These are phyloP conservation scores for Kewa caespitosa DNA, from an alignment of 179 eudicot genomes.

Conservation along the genomic window DNA sequence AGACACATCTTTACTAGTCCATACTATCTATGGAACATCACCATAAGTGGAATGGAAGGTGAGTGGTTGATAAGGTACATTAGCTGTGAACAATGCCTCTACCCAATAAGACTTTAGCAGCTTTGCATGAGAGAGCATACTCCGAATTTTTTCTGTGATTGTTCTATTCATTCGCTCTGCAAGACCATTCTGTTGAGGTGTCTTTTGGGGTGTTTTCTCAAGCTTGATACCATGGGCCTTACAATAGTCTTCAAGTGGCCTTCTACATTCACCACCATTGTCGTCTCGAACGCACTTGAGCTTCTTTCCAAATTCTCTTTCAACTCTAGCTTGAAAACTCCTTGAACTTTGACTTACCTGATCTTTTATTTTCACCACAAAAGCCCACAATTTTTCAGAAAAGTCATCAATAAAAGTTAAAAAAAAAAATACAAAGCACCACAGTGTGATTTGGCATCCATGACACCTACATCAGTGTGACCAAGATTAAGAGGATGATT, in stretches of 20 bases:
- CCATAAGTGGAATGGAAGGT: too few relatives aligned
- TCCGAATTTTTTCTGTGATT: too few relatives aligned
- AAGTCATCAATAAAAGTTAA: conserved; percentile 3
- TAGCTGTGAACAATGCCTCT: too few relatives aligned
- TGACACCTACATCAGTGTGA: conserved; percentile 22
- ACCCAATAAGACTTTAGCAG: too few relatives aligned
- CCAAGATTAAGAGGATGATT: conserved; percentile 15
- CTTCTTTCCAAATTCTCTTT: neutral
- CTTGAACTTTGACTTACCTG: neutral
- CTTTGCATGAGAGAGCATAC: too few relatives aligned
- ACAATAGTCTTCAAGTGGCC: too few relatives aligned
- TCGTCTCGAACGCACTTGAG: neutral
- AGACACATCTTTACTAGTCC: neutral
- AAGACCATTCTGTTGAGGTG: too few relatives aligned
- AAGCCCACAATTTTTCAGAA: too few relatives aligned
- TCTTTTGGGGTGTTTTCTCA: too few relatives aligned
- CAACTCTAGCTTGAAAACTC: conserved; percentile 10
- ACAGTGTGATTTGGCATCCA: conserved; percentile 8
- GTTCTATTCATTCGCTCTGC: too few relatives aligned
- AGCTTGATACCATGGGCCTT: too few relatives aligned
- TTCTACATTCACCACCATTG: neutral
- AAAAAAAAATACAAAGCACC: neutral
- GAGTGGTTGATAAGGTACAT: too few relatives aligned
- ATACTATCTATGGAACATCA: conserved; percentile 2
- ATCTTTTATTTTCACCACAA: conserved; percentile 14